Evolutionary conservation across 306 rosid species (phyloP).

Genomic region (Styphnolobium japonicum): DNA sequence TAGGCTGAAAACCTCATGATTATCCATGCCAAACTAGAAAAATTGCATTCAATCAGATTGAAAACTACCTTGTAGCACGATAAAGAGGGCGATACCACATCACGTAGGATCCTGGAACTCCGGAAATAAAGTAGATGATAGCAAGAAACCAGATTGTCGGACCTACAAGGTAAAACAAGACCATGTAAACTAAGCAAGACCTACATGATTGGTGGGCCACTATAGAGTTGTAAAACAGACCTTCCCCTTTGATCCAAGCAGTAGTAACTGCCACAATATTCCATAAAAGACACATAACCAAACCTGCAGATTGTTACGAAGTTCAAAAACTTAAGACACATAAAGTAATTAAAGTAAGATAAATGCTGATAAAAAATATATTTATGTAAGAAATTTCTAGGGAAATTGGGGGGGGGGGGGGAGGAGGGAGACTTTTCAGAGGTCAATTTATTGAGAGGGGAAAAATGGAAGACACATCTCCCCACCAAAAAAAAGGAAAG

Average conservation of each 20-base stretch:
- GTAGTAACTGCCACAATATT: conserved; percentile 63
- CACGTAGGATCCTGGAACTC: conserved; percentile 66
- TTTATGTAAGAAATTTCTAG: not conserved
- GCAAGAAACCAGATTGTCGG: conserved; percentile 67
- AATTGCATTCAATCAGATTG: conserved; percentile 16
- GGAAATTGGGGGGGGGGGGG: no score
- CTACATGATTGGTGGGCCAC: not conserved
- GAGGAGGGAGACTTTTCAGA: not conserved
- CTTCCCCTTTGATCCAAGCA: conserved; percentile 78
- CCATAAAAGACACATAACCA: conserved; percentile 61
- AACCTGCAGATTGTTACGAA: conserved; percentile 53
- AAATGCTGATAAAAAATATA: conserved; percentile 11
- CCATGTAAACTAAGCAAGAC: conserved; percentile 14
- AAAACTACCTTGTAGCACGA: conserved; percentile 79
- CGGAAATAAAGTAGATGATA: conserved; percentile 60
- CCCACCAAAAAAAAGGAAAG: not conserved
- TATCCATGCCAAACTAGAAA: not conserved
- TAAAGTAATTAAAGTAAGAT: not conserved
- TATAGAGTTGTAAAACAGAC: conserved; percentile 37
- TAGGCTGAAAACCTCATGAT: not conserved
- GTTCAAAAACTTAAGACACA: conserved; percentile 1
- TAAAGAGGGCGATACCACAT: conserved; percentile 98
- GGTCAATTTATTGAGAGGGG: not conserved
- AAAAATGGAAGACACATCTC: not conserved
- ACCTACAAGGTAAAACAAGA: conserved; percentile 47